Evolutionary conservation across 306 rosid genomes (phyloP).

Genomic region (Rosa lucieae): DNA sequence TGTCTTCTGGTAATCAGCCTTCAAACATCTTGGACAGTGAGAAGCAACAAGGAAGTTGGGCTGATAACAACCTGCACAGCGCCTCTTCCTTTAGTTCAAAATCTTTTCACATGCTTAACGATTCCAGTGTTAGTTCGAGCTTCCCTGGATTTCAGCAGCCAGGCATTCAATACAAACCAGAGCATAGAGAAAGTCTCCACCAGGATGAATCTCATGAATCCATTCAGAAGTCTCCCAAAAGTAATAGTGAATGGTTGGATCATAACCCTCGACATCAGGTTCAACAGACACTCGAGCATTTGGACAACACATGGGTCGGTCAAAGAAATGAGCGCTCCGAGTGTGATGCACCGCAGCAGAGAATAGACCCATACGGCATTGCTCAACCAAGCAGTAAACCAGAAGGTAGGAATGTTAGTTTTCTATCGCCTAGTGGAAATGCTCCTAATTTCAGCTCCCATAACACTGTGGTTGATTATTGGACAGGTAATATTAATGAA

Average conservation of each 20-base stretch:
- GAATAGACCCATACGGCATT: constrained; percentile 28
- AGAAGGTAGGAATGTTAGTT: constrained; percentile 37
- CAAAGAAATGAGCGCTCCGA: constrained; percentile 39
- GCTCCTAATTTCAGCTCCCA: background rate
- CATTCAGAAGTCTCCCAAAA: constrained; percentile 36
- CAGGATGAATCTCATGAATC: constrained; percentile 42
- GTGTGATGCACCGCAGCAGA: constrained; percentile 31
- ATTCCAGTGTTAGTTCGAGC: constrained; percentile 42
- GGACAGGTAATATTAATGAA: constrained; percentile 40
- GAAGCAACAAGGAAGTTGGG: constrained; percentile 49
- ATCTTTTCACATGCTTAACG: constrained; percentile 38
- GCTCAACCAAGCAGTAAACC: constrained; percentile 30
- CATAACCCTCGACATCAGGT: constrained; percentile 30
- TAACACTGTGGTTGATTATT: constrained; percentile 26
- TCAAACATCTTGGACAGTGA: constrained; percentile 47
- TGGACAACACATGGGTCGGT: constrained; percentile 34
- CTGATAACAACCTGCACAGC: constrained; percentile 46
- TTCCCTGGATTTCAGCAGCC: constrained; percentile 54
- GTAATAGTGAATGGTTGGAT: constrained; percentile 38
- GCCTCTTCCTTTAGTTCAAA: constrained; percentile 48
- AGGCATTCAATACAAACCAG: constrained; percentile 32
- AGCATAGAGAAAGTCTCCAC: constrained; percentile 36
- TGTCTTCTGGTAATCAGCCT: constrained; percentile 51
- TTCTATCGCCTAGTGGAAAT: constrained; percentile 9
- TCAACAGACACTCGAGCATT: constrained; percentile 26